These are phyloP conservation scores for Gracilaria domingensis DNA, from an alignment of 23 red algal genomes.

Conservation along the genomic window DNA sequence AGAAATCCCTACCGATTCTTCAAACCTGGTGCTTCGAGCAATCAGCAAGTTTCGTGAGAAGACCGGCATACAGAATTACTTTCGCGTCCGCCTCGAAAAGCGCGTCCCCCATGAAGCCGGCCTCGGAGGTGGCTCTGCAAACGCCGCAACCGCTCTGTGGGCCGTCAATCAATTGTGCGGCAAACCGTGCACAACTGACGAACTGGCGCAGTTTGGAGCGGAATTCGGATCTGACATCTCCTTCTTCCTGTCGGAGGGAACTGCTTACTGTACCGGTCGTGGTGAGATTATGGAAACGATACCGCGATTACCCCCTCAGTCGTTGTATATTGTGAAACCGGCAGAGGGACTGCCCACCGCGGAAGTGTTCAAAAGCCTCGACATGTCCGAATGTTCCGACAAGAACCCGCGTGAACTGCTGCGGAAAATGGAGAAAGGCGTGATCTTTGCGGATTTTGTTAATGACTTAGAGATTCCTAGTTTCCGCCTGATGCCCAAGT, in stretches of 20 bases:
- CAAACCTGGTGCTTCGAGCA: constrained; percentile 90
- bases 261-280: constrained; percentile 91
- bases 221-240: constrained; percentile 92
- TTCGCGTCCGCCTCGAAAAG: constrained; percentile 90
- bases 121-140: constrained; percentile 92
- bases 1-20: constrained; percentile 79
- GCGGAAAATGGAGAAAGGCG: constrained; percentile 64
- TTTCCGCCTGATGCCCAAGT: constrained; percentile 78
- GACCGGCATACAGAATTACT: constrained; percentile 63
- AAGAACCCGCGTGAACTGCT: constrained; percentile 62
- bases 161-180: constrained; percentile 89
- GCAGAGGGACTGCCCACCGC: constrained; percentile 74
- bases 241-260: constrained; percentile 97
- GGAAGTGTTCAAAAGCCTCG: constrained; percentile 76
- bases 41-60: constrained; percentile 78
- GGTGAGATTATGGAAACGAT: constrained; percentile 73
- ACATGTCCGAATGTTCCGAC: constrained; percentile 59
- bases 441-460: constrained; percentile 73
- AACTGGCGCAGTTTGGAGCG: constrained; percentile 82
- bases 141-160: constrained; percentile 98
- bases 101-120: constrained; percentile 85
- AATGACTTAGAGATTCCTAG: constrained; percentile 95
- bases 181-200: constrained; percentile 44
- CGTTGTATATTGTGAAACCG: constrained; percentile 95
- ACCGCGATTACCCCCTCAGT: constrained; percentile 61